phyloP scores from a whole-genome alignment of 2,329 filamentous ascomycete species.

The Huntiella abstrusa region DNA sequence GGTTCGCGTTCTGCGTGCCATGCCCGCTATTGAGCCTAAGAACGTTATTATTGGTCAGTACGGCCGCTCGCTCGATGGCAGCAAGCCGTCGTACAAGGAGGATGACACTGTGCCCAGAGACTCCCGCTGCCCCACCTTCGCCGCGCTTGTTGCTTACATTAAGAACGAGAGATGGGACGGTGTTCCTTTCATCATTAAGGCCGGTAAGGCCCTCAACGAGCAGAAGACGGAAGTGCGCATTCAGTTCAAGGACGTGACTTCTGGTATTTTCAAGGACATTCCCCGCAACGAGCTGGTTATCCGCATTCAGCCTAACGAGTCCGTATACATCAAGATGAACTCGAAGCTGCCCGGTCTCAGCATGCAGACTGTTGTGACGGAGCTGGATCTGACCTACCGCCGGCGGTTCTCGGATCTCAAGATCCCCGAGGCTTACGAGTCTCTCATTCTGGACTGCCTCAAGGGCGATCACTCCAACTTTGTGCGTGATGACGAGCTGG shows the following conservation, averaged over 20 bases:
- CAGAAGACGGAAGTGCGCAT: slow-evolving; percentile 99
- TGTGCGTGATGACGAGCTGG: slow-evolving; percentile 87
- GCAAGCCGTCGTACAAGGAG: slow-evolving; percentile 95
- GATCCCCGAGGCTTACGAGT: slow-evolving; percentile 98
- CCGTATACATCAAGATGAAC: slow-evolving; percentile 99
- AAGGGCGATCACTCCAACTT: slow-evolving; percentile 99
- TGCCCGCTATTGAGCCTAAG: slow-evolving; percentile 92
- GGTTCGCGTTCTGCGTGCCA: slow-evolving; percentile 83
- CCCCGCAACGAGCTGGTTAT: slow-evolving; percentile 98
- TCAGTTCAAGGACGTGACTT: slow-evolving; percentile 98
- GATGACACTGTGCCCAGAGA: slow-evolving; percentile 96
- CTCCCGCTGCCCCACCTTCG: slow-evolving; percentile 94
- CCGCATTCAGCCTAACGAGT: slow-evolving; percentile 98
- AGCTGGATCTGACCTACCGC: slow-evolving; percentile 94
- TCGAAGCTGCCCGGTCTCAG: slow-evolving; percentile 94
- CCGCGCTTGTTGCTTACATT: slow-evolving; percentile 90
- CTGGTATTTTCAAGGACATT: slow-evolving; percentile 99
- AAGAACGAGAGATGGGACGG: slow-evolving; percentile 99
- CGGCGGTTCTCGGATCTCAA: slow-evolving; percentile 97
- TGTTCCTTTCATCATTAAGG: slow-evolving; percentile 98
- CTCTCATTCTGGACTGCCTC: slow-evolving; percentile 85
- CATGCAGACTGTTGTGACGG: slow-evolving; percentile 98
- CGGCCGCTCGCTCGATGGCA: slow-evolving; percentile 85
- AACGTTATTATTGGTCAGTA: slow-evolving; percentile 99
- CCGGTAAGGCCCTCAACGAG: slow-evolving; percentile 95